Conservation (phyloP, 2,329 filamentous ascomycete species). For the Hymenoscyphus occultus region DNA sequence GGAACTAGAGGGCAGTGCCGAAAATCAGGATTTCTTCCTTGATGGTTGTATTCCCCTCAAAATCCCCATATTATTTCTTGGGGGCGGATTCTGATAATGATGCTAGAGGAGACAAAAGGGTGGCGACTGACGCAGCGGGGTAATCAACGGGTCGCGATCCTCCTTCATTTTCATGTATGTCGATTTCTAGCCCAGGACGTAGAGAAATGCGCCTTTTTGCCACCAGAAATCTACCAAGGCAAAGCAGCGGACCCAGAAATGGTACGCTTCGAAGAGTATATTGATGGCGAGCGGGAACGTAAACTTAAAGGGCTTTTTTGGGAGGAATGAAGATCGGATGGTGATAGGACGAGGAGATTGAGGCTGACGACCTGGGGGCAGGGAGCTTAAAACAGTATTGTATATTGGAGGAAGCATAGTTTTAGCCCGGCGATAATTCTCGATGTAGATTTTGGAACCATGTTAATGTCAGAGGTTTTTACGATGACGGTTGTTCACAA, state of each 20-base stretch:
- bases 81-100: conserved; percentile 5
- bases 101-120: conserved; percentile 28
- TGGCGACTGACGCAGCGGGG: conserved; percentile 37
- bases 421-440: not conserved
- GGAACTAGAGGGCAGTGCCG: conserved; percentile 23
- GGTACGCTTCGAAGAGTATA: conserved; percentile 22
- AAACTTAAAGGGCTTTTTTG: conserved; percentile 27
- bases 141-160: conserved; percentile 38
- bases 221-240: conserved; percentile 31
- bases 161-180: conserved; percentile 39
- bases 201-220: conserved; percentile 37
- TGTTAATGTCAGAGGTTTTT: not conserved
- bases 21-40: conserved; percentile 34
- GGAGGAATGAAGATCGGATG: conserved; percentile 8
- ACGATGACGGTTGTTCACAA: too few species aligned
- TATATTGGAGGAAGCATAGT: not conserved
- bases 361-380: not conserved
- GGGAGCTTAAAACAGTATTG: not conserved
- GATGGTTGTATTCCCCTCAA: conserved; percentile 26
- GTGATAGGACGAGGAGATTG: not conserved
- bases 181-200: conserved; percentile 36
- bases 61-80: not conserved
- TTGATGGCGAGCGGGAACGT: conserved; percentile 26
- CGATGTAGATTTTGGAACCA: not conserved
- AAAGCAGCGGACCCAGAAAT: conserved; percentile 22